Evolutionary conservation across 2,329 filamentous ascomycete species (phyloP).

Genomic region (Hypoxylon sp.): DNA sequence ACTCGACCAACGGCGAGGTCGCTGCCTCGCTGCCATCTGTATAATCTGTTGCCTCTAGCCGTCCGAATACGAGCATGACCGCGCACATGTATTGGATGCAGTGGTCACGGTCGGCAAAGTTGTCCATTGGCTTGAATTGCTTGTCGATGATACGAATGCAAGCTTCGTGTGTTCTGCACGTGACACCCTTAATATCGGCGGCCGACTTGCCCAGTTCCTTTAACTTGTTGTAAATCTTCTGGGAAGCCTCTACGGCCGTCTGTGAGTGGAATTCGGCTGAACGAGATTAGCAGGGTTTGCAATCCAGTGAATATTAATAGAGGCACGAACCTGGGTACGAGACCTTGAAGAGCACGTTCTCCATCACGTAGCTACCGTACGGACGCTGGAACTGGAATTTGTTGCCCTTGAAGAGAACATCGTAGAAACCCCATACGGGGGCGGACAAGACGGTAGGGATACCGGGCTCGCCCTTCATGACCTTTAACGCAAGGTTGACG

Average conservation of each 20-base stretch:
- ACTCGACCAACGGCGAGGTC: conserved; percentile 89
- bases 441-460: conserved; percentile 93
- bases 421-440: conserved; percentile 98
- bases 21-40: conserved; percentile 93
- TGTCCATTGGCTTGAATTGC: conserved; percentile 99
- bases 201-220: conserved; percentile 89
- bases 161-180: conserved; percentile 97
- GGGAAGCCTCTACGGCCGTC: conserved; percentile 94
- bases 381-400: conserved; percentile 96
- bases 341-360: conserved; percentile 99
- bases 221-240: conserved; percentile 88
- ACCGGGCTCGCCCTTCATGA: conserved; percentile 90
- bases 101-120: conserved; percentile 99
- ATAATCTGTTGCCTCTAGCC: conserved; percentile 94
- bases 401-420: conserved; percentile 96
- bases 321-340: conserved; percentile 85
- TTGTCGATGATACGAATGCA: conserved; percentile 99
- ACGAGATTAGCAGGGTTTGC: not conserved
- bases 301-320: not conserved
- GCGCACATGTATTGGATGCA: conserved; percentile 99
- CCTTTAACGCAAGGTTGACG: conserved; percentile 91
- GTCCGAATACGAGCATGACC: conserved; percentile 95
- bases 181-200: conserved; percentile 92
- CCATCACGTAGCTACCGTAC: conserved; percentile 99
- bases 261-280: conserved; percentile 97